Conservation (phyloP, 2,329 filamentous ascomycete species). For the Claviceps capensis region DNA sequence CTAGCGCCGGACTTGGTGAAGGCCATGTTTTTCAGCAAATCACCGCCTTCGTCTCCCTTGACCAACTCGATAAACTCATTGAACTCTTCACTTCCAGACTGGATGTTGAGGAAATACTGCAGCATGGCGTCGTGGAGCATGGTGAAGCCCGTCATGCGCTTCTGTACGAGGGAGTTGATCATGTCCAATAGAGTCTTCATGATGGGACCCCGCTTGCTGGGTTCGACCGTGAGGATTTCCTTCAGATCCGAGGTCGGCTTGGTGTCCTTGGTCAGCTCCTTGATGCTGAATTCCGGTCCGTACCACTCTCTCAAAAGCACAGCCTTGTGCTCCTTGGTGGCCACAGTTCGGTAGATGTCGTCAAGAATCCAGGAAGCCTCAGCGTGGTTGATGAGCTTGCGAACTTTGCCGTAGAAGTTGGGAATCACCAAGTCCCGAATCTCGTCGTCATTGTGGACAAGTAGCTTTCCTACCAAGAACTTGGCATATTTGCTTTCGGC, state of each 20-base stretch:
- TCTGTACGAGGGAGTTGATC: conserved; percentile 87
- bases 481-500: conserved; percentile 96
- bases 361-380: conserved; percentile 97
- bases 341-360: conserved; percentile 84
- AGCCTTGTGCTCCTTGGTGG: conserved; percentile 75
- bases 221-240: conserved; percentile 58
- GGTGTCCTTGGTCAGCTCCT: conserved; percentile 43
- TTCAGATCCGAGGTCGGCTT: conserved; percentile 55
- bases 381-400: conserved; percentile 85
- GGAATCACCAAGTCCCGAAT: conserved; percentile 80
- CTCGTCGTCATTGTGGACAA: conserved; percentile 81
- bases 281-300: conserved; percentile 79
- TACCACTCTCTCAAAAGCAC: conserved; percentile 89
- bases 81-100: conserved; percentile 65
- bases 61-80: conserved; percentile 80
- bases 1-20: conserved; percentile 84
- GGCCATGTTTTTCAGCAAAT: conserved; percentile 86
- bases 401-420: conserved; percentile 89
- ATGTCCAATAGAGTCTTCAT: conserved; percentile 75
- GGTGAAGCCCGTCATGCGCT: conserved; percentile 92
- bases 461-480: conserved; percentile 88
- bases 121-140: conserved; percentile 98
- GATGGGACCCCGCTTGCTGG: conserved; percentile 76
- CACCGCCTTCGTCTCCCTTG: conserved; percentile 82
- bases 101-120: conserved; percentile 79